Conservation (phyloP, 495 filamentous ascomycete species). For the Penicillium ochrochloron region DNA sequence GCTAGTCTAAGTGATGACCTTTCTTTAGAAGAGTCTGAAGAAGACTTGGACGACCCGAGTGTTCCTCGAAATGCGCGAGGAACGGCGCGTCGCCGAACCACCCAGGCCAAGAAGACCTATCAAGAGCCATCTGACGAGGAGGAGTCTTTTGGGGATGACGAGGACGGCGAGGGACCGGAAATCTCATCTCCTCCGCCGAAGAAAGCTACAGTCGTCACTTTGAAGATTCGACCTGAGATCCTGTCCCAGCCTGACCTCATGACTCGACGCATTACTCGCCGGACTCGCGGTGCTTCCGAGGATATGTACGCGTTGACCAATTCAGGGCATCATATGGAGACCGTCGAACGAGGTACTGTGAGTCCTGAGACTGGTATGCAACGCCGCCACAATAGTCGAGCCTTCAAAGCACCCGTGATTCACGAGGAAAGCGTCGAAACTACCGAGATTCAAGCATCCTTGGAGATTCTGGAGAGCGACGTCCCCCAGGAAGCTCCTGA, state of each 20-base stretch:
- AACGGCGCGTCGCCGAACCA: slow-evolving; percentile 68
- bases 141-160: slow-evolving; percentile 37
- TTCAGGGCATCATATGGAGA: slow-evolving; percentile 73
- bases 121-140: slow-evolving; percentile 35
- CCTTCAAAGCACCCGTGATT: slow-evolving; percentile 57
- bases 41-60: slow-evolving; percentile 68
- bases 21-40: slow-evolving; percentile 60
- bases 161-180: slow-evolving; percentile 36
- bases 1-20: slow-evolving; percentile 66
- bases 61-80: slow-evolving; percentile 69
- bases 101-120: slow-evolving; percentile 50
- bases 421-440: slow-evolving; percentile 50
- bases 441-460: slow-evolving; percentile 41
- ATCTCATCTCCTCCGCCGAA: slow-evolving; percentile 30
- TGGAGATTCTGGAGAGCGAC: slow-evolving; percentile 50
- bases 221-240: slow-evolving; percentile 46
- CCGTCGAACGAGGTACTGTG: slow-evolving; percentile 61
- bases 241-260: slow-evolving; percentile 33
- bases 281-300: slow-evolving; percentile 60
- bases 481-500: slow-evolving; percentile 44
- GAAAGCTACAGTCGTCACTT: slow-evolving; percentile 45
- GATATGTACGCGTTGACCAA: slow-evolving; percentile 70
- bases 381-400: slow-evolving; percentile 62
- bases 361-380: slow-evolving; percentile 64
- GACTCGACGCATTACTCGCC: slow-evolving; percentile 61